These are phyloP conservation scores for Fulvia fulva DNA, from an alignment of 2,329 filamentous ascomycete genomes.

Conservation along the genomic window DNA sequence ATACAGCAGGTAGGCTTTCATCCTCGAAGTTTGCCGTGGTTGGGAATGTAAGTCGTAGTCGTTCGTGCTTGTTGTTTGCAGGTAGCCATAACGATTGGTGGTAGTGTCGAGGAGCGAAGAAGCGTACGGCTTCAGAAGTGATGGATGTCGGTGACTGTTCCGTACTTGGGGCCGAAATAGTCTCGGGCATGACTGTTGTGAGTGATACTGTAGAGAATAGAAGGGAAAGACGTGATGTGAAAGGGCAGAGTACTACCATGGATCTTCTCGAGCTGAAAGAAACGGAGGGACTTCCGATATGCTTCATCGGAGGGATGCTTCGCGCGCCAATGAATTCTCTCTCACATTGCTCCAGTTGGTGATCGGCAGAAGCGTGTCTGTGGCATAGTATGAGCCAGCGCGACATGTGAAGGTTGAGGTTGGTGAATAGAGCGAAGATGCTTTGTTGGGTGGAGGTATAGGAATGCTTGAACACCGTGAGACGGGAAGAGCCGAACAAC, in stretches of 20 bases:
- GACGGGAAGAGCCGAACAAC: neutral
- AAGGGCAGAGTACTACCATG: neutral
- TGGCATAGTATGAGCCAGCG: no score
- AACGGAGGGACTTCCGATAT: neutral
- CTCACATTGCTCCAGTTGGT: no score
- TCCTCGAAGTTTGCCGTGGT: constrained; percentile 33
- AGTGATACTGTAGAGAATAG: neutral
- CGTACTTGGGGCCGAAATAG: neutral
- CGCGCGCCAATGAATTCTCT: no score
- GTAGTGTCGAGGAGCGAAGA: constrained; percentile 16
- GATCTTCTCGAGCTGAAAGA: neutral
- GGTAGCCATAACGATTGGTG: constrained; percentile 31
- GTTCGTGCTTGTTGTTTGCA: constrained; percentile 19
- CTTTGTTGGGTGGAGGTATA: no score
- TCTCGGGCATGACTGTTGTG: neutral
- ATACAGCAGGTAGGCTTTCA: constrained; percentile 26
- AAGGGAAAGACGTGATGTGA: neutral
- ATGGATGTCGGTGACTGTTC: neutral
- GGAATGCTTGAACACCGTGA: no score
- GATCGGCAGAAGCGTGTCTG: no score
- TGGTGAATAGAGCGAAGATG: neutral
- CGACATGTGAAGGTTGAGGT: neutral
- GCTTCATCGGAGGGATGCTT: neutral
- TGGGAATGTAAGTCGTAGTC: constrained; percentile 29
- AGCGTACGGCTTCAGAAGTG: constrained; percentile 6